These are phyloP conservation scores for Tricholoma flavovirens DNA, from an alignment of 768 basidiomycete species.

Conservation along the genomic window DNA sequence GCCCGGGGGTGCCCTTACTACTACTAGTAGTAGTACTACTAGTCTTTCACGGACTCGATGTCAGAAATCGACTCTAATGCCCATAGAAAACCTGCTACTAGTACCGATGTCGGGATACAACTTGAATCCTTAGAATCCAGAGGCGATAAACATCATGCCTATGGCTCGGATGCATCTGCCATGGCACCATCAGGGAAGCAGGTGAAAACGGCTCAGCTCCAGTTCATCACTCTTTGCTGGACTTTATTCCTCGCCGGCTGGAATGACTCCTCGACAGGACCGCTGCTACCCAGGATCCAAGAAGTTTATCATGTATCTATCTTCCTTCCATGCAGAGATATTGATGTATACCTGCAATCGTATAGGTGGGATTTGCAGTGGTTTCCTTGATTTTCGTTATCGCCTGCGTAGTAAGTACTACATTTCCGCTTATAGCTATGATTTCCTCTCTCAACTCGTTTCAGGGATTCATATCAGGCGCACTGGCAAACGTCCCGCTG, in stretches of 20 bases:
- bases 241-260: constrained; percentile 62
- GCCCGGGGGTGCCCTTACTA: too few relatives aligned
- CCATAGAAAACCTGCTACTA: too few relatives aligned
- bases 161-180: not conserved
- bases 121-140: too few relatives aligned
- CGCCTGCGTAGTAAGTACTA: constrained; percentile 32
- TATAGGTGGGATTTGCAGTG: constrained; percentile 41
- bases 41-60: too few relatives aligned
- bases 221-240: constrained; percentile 52
- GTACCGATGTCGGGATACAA: too few relatives aligned
- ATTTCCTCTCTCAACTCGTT: not conserved
- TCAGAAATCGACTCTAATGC: not conserved
- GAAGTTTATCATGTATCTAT: constrained; percentile 43
- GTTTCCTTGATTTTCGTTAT: constrained; percentile 56
- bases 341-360: not conserved
- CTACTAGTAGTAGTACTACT: too few relatives aligned
- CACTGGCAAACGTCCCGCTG: constrained; percentile 23
- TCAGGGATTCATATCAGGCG: constrained; percentile 26
- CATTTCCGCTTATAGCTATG: not conserved
- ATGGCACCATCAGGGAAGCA: constrained; percentile 18
- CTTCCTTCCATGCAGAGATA: constrained; percentile 17
- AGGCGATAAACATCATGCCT: too few relatives aligned
- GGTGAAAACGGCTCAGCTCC: constrained; percentile 27
- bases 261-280: constrained; percentile 74
- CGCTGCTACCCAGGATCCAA: constrained; percentile 69